Conservation (phyloP, 2,329 filamentous ascomycete species). For the Verticillium nonalfalfae region DNA sequence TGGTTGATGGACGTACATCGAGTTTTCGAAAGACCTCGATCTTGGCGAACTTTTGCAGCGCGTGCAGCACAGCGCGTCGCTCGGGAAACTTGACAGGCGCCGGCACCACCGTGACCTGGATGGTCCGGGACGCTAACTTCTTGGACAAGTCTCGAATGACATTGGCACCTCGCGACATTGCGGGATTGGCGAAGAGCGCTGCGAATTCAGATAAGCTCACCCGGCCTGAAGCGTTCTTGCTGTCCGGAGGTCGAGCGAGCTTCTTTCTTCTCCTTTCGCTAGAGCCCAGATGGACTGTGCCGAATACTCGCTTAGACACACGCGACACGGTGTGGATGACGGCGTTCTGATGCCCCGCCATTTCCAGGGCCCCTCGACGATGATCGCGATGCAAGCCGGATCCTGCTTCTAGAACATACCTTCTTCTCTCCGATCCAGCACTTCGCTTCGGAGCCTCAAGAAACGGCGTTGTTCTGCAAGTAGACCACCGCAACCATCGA, state of each 20-base stretch:
- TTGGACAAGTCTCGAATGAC: constrained; percentile 5
- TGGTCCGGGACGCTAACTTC: constrained; percentile 21
- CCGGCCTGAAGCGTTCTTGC: neutral
- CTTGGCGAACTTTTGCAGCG: constrained; percentile 40
- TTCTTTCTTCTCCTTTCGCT: neutral
- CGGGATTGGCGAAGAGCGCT: neutral
- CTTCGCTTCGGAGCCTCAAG: neutral
- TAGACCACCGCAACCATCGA: neutral
- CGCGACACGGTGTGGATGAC: neutral
- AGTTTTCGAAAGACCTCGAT: constrained; percentile 48
- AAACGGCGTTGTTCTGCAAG: neutral
- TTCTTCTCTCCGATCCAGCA: neutral
- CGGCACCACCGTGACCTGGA: constrained; percentile 46
- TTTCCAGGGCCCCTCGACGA: neutral
- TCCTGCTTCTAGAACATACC: neutral
- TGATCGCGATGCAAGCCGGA: neutral
- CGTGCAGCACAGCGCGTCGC: constrained; percentile 46
- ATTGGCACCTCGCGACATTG: constrained; percentile 4
- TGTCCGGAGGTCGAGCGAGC: neutral
- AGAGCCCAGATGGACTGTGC: neutral
- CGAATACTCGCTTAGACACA: neutral
- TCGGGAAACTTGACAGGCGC: constrained; percentile 45
- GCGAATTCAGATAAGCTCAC: neutral
- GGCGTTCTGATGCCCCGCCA: neutral
- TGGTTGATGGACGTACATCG: constrained; percentile 19